Evolutionary conservation across 148 eudicot species (phyloP).

Genomic region (Rhododendron kiyosumense): DNA sequence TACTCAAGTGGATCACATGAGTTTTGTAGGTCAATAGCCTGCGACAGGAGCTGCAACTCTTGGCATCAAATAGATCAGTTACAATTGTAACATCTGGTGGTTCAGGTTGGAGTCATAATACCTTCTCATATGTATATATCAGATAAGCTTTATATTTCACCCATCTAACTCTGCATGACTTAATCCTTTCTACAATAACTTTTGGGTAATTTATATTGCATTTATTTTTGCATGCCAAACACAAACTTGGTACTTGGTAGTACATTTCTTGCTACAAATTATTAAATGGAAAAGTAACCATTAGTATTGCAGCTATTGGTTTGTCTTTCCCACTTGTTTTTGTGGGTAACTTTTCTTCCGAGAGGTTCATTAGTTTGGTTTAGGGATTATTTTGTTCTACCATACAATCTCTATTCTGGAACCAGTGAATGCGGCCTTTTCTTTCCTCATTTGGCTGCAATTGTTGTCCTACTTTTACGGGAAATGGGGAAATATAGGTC

Average conservation of each 20-base stretch:
- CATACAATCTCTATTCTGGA: not conserved
- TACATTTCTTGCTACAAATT: not conserved
- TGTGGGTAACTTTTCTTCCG: not conserved
- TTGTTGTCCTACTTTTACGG: not conserved
- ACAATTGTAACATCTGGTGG: conserved; percentile 71
- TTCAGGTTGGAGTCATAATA: conserved; percentile 40
- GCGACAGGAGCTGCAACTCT: conserved; percentile 75
- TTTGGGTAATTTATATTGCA: not conserved
- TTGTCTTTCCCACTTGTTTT: not conserved
- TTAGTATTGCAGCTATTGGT: not conserved
- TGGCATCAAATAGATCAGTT: conserved; percentile 63
- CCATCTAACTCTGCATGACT: not conserved
- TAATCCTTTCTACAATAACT: not conserved
- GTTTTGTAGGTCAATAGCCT: conserved; percentile 69
- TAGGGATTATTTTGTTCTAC: not conserved
- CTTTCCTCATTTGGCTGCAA: not conserved
- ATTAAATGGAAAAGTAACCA: not conserved
- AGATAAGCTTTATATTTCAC: not conserved
- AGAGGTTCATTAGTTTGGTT: not conserved
- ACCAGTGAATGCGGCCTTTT: not conserved
- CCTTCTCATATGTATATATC: not conserved
- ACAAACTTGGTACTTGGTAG: not conserved
- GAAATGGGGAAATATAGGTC: not conserved
- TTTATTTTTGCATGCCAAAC: not conserved
- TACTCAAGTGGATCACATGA: not conserved